A percentile compares a stretch with the other conserved stretches of the same genome.
phyloP scores from a whole-genome alignment of 1,284 basidiomycete species.

The Coniferiporia weirii region DNA sequence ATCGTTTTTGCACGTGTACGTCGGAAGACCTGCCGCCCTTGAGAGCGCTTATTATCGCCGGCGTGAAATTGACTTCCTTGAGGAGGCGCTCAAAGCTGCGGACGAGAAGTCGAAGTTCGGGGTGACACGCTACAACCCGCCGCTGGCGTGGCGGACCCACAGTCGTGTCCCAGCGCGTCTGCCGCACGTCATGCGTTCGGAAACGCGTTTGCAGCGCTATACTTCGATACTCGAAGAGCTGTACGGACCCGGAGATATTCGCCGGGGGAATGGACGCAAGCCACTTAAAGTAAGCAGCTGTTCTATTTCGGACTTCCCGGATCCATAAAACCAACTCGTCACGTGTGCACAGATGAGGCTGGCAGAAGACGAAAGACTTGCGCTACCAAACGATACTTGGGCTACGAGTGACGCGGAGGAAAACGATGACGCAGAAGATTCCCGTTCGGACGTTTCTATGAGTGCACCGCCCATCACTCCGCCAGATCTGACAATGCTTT shows the following conservation, averaged over 20 bases:
- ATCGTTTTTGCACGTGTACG: neutral
- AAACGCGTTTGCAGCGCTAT: conserved; percentile 9
- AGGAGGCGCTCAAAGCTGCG: neutral
- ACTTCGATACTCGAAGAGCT: conserved; percentile 1
- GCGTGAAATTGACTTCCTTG: neutral
- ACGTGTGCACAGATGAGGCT: no score
- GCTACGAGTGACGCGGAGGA: neutral
- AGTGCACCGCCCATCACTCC: neutral
- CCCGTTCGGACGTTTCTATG: neutral
- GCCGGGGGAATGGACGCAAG: conserved; percentile 9
- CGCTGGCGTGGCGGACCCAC: neutral
- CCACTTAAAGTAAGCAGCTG: neutral
- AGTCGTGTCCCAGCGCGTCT: neutral
- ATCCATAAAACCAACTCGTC: neutral
- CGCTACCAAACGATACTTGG: neutral
- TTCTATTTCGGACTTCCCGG: neutral
- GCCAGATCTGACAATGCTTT: neutral
- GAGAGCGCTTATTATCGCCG: neutral
- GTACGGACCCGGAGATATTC: conserved; percentile 12
- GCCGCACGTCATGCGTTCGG: neutral
- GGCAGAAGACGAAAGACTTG: neutral
- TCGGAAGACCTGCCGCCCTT: neutral
- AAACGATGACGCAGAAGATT: neutral
- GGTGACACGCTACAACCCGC: neutral
- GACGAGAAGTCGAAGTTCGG: neutral